Conservation (phyloP, 2,329 filamentous ascomycete species). For the Reticulascus tulasneorum region DNA sequence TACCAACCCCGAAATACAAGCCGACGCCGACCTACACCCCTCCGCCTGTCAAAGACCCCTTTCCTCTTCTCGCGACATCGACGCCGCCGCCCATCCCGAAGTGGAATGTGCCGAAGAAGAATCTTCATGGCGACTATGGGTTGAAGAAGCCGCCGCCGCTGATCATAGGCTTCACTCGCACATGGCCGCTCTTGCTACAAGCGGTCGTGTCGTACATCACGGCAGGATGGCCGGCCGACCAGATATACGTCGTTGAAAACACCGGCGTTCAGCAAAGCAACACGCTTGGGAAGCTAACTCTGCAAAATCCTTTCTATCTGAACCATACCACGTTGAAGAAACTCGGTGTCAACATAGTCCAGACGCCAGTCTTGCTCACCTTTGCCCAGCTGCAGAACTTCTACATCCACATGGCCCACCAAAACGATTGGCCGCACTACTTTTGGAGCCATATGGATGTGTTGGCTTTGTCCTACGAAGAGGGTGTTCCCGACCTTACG, state of each 20-base stretch:
- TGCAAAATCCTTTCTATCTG: constrained; percentile 55
- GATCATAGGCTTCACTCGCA: constrained; percentile 56
- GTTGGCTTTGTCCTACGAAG: constrained; percentile 36
- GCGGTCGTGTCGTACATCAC: constrained; percentile 54
- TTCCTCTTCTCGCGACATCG: constrained; percentile 29
- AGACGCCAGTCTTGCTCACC: constrained; percentile 46
- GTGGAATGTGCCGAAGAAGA: constrained; percentile 37
- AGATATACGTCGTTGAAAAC: constrained; percentile 58
- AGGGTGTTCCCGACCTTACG: too few species aligned
- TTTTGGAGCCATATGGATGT: constrained; percentile 58
- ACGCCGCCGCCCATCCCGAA: constrained; percentile 36
- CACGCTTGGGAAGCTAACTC: constrained; percentile 37
- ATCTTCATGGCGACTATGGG: constrained; percentile 33
- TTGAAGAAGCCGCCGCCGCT: constrained; percentile 42
- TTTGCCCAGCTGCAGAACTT: constrained; percentile 56
- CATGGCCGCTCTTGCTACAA: constrained; percentile 52
- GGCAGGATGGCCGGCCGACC: constrained; percentile 52
- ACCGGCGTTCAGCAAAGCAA: constrained; percentile 54
- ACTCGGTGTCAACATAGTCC: constrained; percentile 50
- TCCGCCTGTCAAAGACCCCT: constrained; percentile 37
- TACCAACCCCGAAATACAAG: constrained; percentile 8
- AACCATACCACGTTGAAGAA: constrained; percentile 44
- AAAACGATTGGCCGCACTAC: constrained; percentile 42
- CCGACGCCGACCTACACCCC: constrained; percentile 22
- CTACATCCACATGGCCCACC: constrained; percentile 41